These are phyloP conservation scores for Pythium aphanidermatum DNA, from an alignment of 352 stramenopile genomes.

Conservation along the genomic window DNA sequence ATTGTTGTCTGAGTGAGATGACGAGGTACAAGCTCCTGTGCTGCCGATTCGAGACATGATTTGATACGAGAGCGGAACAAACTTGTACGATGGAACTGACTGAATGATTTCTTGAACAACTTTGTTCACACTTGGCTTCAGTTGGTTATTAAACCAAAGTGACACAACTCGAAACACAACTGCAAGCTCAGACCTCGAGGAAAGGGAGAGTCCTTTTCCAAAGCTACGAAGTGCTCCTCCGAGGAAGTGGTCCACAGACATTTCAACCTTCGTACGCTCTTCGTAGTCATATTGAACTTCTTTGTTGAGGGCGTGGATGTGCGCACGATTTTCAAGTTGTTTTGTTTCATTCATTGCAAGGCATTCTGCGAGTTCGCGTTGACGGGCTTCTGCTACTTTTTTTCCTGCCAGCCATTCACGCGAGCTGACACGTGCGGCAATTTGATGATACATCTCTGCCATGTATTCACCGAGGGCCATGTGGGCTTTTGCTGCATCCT, in stretches of 20 bases:
- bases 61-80: constrained; percentile 96
- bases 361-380: constrained; percentile 55
- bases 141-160: constrained; percentile 93
- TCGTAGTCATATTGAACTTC: constrained; percentile 87
- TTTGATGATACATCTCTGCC: constrained; percentile 89
- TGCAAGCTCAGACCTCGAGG: constrained; percentile 70
- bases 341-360: constrained; percentile 50
- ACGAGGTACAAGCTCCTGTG: constrained; percentile 6
- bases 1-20: constrained; percentile 3
- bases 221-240: constrained; percentile 86
- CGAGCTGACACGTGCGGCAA: constrained; percentile 78
- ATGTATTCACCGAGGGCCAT: constrained; percentile 89
- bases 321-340: constrained; percentile 55
- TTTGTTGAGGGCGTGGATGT: constrained; percentile 70
- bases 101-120: constrained; percentile 82
- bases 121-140: constrained; percentile 63
- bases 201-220: constrained; percentile 50
- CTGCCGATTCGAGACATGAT: constrained; percentile 94
- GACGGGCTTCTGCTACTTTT: constrained; percentile 56
- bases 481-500: constrained; percentile 65
- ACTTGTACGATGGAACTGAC: constrained; percentile 92
- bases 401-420: constrained; percentile 87
- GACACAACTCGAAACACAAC: constrained; percentile 91
- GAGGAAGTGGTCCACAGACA: constrained; percentile 84
- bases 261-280: constrained; percentile 81